Conservation (phyloP, 176 grass and related monocot genomes). For the Lolium perenne region DNA sequence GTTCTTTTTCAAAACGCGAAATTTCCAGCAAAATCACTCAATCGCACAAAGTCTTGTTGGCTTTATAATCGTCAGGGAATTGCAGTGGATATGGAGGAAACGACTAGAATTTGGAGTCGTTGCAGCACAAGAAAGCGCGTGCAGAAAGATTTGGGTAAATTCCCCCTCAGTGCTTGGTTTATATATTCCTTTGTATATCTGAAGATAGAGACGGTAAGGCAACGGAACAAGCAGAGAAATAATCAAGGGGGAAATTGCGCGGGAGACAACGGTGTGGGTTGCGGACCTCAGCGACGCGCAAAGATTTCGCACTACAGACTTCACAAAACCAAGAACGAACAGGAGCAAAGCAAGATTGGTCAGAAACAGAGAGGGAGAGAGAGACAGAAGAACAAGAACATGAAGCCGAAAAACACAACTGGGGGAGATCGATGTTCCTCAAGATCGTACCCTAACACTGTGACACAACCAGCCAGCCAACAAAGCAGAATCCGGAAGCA, state of each 20-base stretch:
- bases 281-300: background rate
- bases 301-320: background rate
- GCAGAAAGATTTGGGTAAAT: background rate
- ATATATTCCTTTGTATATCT: background rate
- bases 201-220: background rate
- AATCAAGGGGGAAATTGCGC: background rate
- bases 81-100: constrained; percentile 4
- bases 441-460: background rate
- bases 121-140: constrained; percentile 1
- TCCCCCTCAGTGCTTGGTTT: background rate
- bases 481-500: background rate
- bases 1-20: background rate
- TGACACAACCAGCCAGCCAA: background rate
- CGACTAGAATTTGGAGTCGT: constrained; percentile 3
- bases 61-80: background rate
- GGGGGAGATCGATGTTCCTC: background rate
- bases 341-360: background rate
- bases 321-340: background rate
- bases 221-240: background rate
- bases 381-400: background rate
- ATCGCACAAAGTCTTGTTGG: background rate
- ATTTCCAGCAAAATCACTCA: background rate
- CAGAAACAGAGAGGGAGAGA: background rate
- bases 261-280: background rate
- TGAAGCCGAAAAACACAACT: background rate